Evolutionary conservation across 2,329 filamentous ascomycete species (phyloP), one percentile per base, ranked within the genome.

Genomic region (Pseudogymnoascus sp.): DNA sequence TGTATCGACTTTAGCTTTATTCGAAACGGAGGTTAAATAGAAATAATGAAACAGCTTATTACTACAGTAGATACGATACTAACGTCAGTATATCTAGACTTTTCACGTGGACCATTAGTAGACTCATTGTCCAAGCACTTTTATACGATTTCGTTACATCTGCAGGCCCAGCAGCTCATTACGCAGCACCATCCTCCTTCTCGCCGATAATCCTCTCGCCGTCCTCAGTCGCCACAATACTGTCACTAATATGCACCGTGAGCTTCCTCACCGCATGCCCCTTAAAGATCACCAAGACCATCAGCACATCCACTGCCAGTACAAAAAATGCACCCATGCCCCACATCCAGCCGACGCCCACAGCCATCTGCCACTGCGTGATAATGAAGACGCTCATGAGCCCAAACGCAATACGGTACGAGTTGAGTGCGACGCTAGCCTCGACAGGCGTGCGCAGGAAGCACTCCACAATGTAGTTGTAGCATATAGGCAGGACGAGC

Each of bases 291-390:
- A 74, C 59, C 18, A 69, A 37, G 3, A 67, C 60, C n/a, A 72
- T 61, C 12, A 67, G 67, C 7, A 50, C 18, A 30, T 69, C 73
- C 0, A 65, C 64, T 5, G 69, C 63, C 0, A 73, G 43, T 4
- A 64, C 64, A n/a, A 76, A 72, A 32, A 77, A 74, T 1, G 74
- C 74, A 68, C 74, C 73, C 67, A 73, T 74, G 0, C 75, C 75
- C 68, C 74, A 75, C 2, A 73, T 71, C 75, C 75, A 77, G 3
- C 70, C 71, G 11, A 74, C 65, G 14, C 68, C 69, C 2, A 76
- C 71, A 6, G 66, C 67, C 4, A 60, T 67, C 8, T 72, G 70
- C 75, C 75, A 77, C 1, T 68, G 67, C 16, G 70, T 67, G 30
- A 76, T 72, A 60, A 75, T 77, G 57, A 77, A 77, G 18, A 70